phyloP scores from a whole-genome alignment of 2,329 filamentous ascomycete genomes.

The Aureobasidium lini region DNA sequence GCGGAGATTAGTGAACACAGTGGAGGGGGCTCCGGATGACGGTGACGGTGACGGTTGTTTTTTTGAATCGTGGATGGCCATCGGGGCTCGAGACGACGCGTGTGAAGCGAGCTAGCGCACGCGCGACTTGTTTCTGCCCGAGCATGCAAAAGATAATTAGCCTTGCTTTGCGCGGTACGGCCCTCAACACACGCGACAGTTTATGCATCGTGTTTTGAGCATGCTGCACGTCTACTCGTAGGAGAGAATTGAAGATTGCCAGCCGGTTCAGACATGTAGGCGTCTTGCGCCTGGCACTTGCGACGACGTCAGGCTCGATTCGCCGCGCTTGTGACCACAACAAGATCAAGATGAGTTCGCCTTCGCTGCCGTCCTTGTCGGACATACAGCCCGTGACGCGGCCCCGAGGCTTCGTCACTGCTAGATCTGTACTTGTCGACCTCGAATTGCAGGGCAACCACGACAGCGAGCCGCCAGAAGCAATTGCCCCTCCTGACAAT shows the following conservation, averaged over 20 bases:
- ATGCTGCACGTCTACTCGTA: background rate
- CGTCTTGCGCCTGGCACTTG: conserved; percentile 1
- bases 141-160: background rate
- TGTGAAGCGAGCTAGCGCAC: background rate
- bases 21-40: background rate
- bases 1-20: background rate
- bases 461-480: background rate
- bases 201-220: background rate
- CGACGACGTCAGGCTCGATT: background rate
- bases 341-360: conserved; percentile 9
- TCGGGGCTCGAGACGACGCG: background rate
- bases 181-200: background rate
- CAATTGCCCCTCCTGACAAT: background rate
- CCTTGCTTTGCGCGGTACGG: background rate
- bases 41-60: background rate
- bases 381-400: background rate
- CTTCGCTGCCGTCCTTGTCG: background rate
- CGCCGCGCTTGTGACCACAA: background rate
- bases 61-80: background rate
- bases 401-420: conserved; percentile 1
- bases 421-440: conserved; percentile 3
- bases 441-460: background rate
- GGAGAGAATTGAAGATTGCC: background rate
- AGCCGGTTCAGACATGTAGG: background rate
- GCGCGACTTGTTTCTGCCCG: background rate